Base-by-base conservation (phyloP, 129 eudicot species). In the Tanacetum coccineum region DNA sequence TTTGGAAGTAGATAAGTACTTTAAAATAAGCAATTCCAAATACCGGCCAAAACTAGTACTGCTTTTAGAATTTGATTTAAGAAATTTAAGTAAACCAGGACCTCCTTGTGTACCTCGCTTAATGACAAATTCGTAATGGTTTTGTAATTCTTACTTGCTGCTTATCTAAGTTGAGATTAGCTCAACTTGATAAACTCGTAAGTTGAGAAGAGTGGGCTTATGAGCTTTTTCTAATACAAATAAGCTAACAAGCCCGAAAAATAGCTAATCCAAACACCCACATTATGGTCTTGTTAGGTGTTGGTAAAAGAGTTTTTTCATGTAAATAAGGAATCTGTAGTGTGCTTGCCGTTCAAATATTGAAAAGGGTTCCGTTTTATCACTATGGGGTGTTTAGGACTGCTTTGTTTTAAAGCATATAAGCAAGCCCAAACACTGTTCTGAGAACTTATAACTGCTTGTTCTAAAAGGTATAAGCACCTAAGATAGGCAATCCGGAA, bases 61-160 rank as follows among this genome's bases (percentile, higher is more conserved):
- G 8, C 0, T 11, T 1, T 12, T 54, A 39, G 9, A 3, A 54
- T 19, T 4, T 32, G 39, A 36, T 36, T 36, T 0, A 36, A 7
- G 42, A 0, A 36, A 36, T 36, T 36, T 36, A 36, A 36, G 42
- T 36, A 36, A 36, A 36, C 10, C 6, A 36, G 10, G 42, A 7
- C 42, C 42, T 36, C 42, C 42, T 36, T 36, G 42, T 2, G 8
- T 55, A 55, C 36, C 64, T 6, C 3, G 5, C 45, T 46, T 19
- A 20, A 3, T 18, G 58, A 56, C 67, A 18, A 55, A 56, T 1
- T 64, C 13, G 4, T 71, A 58, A 65, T 58, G 51, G 8, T 26
- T 6, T 19, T 50, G 64, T 70, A 11, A 55, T 72, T 42, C 36
- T 32, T 42, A 64, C 83, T 3, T 13, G 6, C 3, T 17, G 8